Evolutionary conservation across 805 yeast species (phyloP).

Genomic region (Ogataea salicorniae): DNA sequence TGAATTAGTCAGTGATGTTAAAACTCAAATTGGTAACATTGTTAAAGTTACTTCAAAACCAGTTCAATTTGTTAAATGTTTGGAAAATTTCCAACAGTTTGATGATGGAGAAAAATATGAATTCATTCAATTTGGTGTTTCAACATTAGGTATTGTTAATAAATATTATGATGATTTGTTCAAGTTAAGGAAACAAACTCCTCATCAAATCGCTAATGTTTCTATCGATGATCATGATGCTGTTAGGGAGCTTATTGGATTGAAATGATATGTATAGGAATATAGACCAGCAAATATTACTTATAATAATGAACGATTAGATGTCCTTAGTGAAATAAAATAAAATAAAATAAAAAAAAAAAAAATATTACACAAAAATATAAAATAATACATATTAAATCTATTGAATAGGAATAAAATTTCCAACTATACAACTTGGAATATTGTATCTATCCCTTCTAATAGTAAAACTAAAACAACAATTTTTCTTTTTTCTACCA

Average conservation of each 20-base stretch:
- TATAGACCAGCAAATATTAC: background rate
- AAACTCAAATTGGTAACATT: conserved; percentile 24
- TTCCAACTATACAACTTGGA: conserved; percentile 94
- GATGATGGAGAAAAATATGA: conserved; percentile 8
- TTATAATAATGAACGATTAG: no score
- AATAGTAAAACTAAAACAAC: conserved; percentile 93
- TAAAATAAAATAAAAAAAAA: no score
- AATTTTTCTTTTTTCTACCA: conserved; percentile 72
- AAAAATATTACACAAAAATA: background rate
- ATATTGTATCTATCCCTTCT: conserved; percentile 89
- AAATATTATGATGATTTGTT: conserved; percentile 20
- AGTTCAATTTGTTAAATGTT: conserved; percentile 29
- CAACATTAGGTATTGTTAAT: conserved; percentile 24
- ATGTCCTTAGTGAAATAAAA: no score
- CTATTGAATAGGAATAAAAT: conserved; percentile 72
- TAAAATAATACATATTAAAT: conserved; percentile 28
- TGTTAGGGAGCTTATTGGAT: background rate
- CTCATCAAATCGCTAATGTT: conserved; percentile 5
- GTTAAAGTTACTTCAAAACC: conserved; percentile 28
- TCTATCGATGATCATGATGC: conserved; percentile 4
- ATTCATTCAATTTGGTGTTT: conserved; percentile 28
- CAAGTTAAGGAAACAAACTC: conserved; percentile 5
- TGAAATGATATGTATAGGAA: background rate
- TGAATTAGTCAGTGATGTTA: conserved; percentile 11
- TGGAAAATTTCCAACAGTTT: conserved; percentile 18